phyloP scores from a whole-genome alignment of 768 basidiomycete genomes.

The Podaxis carcinomalis region DNA sequence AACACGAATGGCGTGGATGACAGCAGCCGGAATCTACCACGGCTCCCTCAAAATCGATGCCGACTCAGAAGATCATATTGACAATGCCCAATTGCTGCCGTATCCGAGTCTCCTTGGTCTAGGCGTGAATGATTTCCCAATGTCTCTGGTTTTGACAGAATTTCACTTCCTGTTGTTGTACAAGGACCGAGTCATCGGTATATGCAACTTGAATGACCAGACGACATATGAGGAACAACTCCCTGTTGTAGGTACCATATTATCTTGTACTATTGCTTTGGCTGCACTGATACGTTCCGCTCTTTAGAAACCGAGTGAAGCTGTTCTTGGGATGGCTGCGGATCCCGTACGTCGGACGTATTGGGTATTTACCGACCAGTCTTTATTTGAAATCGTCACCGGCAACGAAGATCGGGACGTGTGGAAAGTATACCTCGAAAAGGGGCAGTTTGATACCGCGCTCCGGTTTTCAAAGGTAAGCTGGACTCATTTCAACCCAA shows the following conservation, averaged over 20 bases:
- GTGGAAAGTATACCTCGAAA: conserved; percentile 86
- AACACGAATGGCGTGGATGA: conserved; percentile 85
- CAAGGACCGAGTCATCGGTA: conserved; percentile 67
- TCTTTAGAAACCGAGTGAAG: conserved; percentile 69
- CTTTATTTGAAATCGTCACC: conserved; percentile 83
- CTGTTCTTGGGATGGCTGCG: conserved; percentile 67
- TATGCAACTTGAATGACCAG: conserved; percentile 78
- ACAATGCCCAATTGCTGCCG: conserved; percentile 73
- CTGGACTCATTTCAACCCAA: neutral
- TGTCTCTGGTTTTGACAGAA: conserved; percentile 81
- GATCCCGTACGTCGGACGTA: conserved; percentile 89
- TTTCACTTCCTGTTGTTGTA: conserved; percentile 91
- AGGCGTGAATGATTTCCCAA: conserved; percentile 45
- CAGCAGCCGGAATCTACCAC: conserved; percentile 86
- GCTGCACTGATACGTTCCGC: neutral
- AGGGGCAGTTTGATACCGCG: conserved; percentile 74
- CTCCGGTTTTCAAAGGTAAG: conserved; percentile 78
- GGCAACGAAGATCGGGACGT: conserved; percentile 91
- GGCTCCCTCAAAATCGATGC: conserved; percentile 70
- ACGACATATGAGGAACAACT: conserved; percentile 80
- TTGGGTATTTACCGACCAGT: conserved; percentile 90
- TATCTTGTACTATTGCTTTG: neutral
- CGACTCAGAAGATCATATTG: conserved; percentile 69
- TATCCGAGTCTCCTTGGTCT: conserved; percentile 48
- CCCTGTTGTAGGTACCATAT: conserved; percentile 56